Evolutionary conservation across 148 eudicot genomes (phyloP).

Genomic region (Vaccinium myrtillus): DNA sequence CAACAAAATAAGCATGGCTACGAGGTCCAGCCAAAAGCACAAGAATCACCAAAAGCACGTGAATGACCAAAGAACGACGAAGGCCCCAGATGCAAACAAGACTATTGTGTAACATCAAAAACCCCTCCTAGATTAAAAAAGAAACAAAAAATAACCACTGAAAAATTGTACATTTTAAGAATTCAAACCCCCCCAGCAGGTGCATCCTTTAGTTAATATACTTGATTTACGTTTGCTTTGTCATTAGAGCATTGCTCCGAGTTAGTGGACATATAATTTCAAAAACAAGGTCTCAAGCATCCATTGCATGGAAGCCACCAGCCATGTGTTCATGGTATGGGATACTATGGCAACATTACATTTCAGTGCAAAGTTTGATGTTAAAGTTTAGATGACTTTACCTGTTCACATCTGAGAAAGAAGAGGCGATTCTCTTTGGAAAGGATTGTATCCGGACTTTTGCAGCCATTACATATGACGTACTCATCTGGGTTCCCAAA

Average conservation of each 20-base stretch:
- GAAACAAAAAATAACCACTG: not conserved
- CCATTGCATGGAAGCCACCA: not conserved
- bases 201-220: not conserved
- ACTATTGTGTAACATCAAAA: not conserved
- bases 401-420: slow-evolving; percentile 48
- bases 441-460: slow-evolving; percentile 53
- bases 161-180: not conserved
- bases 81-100: not conserved
- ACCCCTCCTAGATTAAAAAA: not conserved
- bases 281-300: not conserved
- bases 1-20: not conserved
- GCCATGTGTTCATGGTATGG: not conserved
- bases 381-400: slow-evolving; percentile 8
- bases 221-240: not conserved
- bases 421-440: slow-evolving; percentile 33
- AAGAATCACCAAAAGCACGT: not conserved
- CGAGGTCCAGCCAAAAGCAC: not conserved
- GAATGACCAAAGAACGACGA: not conserved
- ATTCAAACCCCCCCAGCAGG: not conserved
- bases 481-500: slow-evolving; percentile 46
- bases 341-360: not conserved
- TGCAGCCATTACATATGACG: slow-evolving; percentile 49
- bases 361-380: not conserved
- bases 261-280: not conserved
- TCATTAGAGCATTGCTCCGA: not conserved